Conservation (phyloP, 2,329 filamentous ascomycete species). For the Fusarium longipes region DNA sequence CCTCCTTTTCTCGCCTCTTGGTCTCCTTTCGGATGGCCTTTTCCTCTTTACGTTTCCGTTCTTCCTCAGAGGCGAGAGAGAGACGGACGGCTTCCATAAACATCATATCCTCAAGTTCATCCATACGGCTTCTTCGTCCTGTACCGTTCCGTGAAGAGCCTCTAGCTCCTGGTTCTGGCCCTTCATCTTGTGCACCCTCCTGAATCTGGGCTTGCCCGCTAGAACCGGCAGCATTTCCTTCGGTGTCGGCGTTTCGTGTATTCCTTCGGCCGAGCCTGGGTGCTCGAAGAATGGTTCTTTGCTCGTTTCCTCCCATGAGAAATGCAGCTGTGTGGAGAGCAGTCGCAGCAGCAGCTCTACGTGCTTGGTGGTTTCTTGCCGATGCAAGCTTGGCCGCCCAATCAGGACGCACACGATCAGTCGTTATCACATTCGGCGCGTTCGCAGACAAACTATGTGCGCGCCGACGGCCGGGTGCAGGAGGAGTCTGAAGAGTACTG, state of each 20-base stretch:
- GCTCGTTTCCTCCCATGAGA: slow-evolving; percentile 75
- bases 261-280: slow-evolving; percentile 69
- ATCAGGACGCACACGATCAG: slow-evolving; percentile 90
- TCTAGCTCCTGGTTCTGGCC: slow-evolving; percentile 41
- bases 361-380: slow-evolving; percentile 84
- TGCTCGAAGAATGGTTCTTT: slow-evolving; percentile 58
- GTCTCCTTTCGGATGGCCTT: slow-evolving; percentile 72
- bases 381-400: slow-evolving; percentile 91
- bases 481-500: slow-evolving; percentile 61
- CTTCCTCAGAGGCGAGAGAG: slow-evolving; percentile 92
- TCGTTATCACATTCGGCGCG: slow-evolving; percentile 88
- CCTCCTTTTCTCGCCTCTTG: slow-evolving; percentile 86
- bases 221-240: slow-evolving; percentile 44
- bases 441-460: slow-evolving; percentile 79
- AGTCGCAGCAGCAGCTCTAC: slow-evolving; percentile 90
- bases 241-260: slow-evolving; percentile 54
- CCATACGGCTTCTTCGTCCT: slow-evolving; percentile 67
- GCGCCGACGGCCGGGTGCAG: slow-evolving; percentile 56
- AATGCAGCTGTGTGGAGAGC: slow-evolving; percentile 96
- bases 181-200: slow-evolving; percentile 35
- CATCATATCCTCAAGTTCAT: slow-evolving; percentile 97
- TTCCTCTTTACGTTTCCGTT: slow-evolving; percentile 82
- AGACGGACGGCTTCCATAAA: slow-evolving; percentile 95
- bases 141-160: slow-evolving; percentile 37
- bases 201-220: slow-evolving; percentile 45